phyloP scores from a whole-genome alignment of 2,329 filamentous ascomycete genomes.

The Calonectria fujianensis region DNA sequence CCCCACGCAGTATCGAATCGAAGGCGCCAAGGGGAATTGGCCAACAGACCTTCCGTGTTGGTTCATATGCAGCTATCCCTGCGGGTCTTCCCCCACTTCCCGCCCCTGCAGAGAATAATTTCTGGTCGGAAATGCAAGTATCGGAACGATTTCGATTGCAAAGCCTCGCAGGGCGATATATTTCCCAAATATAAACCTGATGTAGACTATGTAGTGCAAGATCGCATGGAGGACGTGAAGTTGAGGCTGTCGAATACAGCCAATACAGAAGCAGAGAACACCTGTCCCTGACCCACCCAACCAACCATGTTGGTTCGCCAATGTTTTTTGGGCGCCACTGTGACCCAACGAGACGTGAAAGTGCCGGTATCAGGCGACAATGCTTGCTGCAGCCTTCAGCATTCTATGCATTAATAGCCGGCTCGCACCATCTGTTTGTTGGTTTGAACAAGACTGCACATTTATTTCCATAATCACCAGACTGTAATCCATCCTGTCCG shows the following conservation, averaged over 20 bases:
- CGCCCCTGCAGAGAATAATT: neutral
- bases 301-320: neutral
- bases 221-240: neutral
- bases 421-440: neutral
- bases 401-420: neutral
- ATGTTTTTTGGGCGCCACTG: neutral
- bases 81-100: neutral
- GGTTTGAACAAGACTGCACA: neutral
- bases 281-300: neutral
- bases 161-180: neutral
- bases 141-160: neutral
- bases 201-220: neutral
- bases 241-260: neutral
- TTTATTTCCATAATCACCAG: neutral
- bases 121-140: neutral
- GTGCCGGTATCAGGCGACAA: neutral
- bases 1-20: neutral
- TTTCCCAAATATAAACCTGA: neutral
- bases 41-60: neutral
- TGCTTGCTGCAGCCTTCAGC: neutral
- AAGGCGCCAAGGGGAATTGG: neutral
- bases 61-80: neutral
- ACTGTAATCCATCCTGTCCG: neutral
- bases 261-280: neutral
- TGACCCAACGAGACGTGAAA: neutral